Conservation (phyloP, 1,284 basidiomycete species). For the Ceratobasidium sp. region DNA sequence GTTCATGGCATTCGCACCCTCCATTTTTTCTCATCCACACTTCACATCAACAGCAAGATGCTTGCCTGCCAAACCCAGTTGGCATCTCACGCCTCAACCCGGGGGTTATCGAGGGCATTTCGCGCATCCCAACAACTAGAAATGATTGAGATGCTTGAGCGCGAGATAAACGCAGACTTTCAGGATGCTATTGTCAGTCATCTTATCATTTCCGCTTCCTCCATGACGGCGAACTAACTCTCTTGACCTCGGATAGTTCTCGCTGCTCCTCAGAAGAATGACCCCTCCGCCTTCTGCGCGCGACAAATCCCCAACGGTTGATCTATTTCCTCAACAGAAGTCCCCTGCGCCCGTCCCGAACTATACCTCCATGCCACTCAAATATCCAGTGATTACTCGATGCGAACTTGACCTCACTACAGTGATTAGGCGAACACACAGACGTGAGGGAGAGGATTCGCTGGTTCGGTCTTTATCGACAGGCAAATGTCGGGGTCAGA, state of each 20-base stretch:
- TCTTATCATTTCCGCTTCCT: background rate
- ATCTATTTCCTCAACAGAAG: background rate
- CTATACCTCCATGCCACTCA: background rate
- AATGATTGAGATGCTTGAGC: conserved; percentile 20
- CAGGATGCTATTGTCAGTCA: conserved; percentile 20
- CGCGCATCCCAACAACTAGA: conserved; percentile 6
- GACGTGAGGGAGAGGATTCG: background rate
- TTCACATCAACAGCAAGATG: conserved; percentile 10
- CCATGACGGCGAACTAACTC: background rate
- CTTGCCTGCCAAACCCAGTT: conserved; percentile 10
- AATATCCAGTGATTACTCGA: conserved; percentile 18
- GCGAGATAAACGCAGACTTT: conserved; percentile 14
- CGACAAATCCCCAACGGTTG: background rate
- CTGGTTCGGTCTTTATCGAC: background rate
- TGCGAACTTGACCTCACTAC: conserved; percentile 16
- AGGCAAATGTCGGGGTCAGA: conserved; percentile 2
- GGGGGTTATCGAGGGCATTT: conserved; percentile 1
- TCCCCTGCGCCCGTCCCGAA: background rate
- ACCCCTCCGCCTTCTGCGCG: background rate
- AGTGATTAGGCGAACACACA: background rate
- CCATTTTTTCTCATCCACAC: background rate
- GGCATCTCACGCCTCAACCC: background rate
- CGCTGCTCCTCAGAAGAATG: background rate
- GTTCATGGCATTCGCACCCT: background rate
- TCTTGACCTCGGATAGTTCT: background rate